Percentiles rank a stretch among this genome's conserved stretches.
Conservation (phyloP, 179 eudicot genomes). For the Vitellaria paradoxa region DNA sequence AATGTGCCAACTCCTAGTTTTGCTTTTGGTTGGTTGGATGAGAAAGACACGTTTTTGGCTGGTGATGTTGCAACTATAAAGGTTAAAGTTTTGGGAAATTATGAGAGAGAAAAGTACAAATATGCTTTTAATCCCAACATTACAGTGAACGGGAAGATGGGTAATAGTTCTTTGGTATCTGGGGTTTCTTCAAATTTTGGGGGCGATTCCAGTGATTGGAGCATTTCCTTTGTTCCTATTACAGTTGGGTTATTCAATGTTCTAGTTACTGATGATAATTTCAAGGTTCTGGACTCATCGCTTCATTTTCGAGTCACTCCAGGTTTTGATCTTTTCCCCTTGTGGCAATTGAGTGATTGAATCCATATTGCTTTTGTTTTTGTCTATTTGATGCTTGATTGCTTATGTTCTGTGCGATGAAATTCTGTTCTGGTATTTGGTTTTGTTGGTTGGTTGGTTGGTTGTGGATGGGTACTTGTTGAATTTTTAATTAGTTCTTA, state of each 20-base stretch:
- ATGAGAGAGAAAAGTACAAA: constrained; percentile 37
- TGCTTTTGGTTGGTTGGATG: constrained; percentile 65
- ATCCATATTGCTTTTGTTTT: not conserved
- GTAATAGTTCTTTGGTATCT: constrained; percentile 66
- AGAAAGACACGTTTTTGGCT: constrained; percentile 50
- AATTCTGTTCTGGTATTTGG: not conserved
- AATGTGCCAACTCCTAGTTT: constrained; percentile 40
- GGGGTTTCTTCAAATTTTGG: constrained; percentile 48
- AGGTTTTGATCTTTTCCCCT: constrained; percentile 36
- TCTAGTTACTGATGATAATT: constrained; percentile 60
- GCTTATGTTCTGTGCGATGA: not conserved
- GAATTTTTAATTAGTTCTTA: not conserved
- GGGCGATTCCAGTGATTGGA: constrained; percentile 51
- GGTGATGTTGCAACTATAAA: constrained; percentile 64
- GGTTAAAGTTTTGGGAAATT: constrained; percentile 54
- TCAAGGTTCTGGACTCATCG: constrained; percentile 60
- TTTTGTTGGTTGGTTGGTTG: not conserved
- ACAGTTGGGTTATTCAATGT: constrained; percentile 68
- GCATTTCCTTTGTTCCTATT: constrained; percentile 59
- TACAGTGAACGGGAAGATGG: constrained; percentile 62
- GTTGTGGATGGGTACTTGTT: not conserved
- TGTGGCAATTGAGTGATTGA: not conserved
- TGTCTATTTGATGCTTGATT: not conserved
- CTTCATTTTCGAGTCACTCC: constrained; percentile 69
- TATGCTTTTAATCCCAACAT: constrained; percentile 55